Conservation (phyloP, 2,329 filamentous ascomycete genomes). For the Mollisia scopiformis region DNA sequence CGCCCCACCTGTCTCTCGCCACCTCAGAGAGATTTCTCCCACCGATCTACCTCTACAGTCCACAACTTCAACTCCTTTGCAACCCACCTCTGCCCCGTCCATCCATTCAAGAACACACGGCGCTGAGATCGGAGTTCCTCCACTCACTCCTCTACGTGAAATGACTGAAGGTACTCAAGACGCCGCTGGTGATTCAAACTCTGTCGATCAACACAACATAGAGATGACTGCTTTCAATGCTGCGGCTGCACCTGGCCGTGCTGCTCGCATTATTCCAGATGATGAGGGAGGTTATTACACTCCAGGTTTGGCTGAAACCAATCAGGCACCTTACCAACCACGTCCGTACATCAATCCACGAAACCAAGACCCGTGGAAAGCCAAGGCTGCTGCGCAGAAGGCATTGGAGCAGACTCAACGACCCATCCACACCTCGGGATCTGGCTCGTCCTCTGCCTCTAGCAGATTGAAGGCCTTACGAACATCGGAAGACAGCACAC, state of each 20-base stretch:
- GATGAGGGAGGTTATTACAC: too few species aligned
- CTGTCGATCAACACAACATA: too few species aligned
- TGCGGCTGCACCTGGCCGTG: too few species aligned
- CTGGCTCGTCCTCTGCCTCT: slow-evolving; percentile 48
- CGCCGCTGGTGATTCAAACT: slow-evolving; percentile 34
- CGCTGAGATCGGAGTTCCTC: slow-evolving; percentile 29
- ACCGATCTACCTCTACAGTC: not conserved
- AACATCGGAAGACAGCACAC: slow-evolving; percentile 59
- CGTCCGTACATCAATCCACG: too few species aligned
- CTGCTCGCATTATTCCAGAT: too few species aligned
- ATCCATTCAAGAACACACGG: slow-evolving; percentile 7
- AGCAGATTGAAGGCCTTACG: slow-evolving; percentile 55
- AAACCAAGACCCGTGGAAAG: too few species aligned
- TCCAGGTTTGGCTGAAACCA: too few species aligned
- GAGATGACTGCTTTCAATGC: too few species aligned
- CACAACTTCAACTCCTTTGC: not conserved
- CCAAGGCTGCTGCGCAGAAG: not conserved
- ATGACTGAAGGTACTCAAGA: slow-evolving; percentile 36
- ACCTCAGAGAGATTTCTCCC: not conserved
- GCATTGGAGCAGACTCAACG: too few species aligned
- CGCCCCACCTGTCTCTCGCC: not conserved
- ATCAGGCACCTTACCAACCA: too few species aligned
- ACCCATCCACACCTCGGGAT: slow-evolving; percentile 49
- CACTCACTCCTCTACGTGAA: slow-evolving; percentile 38
- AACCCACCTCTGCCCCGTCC: not conserved